These are phyloP conservation scores for Conringia planisiliqua DNA, from an alignment of 345 rosid species.

Conservation along the genomic window DNA sequence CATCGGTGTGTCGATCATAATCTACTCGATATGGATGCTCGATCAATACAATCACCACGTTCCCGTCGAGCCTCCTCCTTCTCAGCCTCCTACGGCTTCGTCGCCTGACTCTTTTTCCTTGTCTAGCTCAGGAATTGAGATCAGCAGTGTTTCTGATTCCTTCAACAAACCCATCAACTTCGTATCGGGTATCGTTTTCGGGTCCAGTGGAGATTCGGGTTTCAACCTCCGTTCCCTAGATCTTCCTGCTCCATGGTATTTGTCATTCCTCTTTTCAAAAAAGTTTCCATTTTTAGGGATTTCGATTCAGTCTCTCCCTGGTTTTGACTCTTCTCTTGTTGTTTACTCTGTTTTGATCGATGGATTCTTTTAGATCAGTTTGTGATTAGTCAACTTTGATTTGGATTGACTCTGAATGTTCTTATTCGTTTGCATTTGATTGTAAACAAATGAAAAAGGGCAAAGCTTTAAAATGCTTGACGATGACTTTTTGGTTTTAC, in stretches of 20 bases:
- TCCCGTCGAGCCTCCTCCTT: slow-evolving; percentile 35
- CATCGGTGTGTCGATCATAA: slow-evolving; percentile 54
- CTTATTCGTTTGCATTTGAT: neutral
- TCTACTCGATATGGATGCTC: slow-evolving; percentile 90
- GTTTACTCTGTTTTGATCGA: neutral
- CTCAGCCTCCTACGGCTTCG: slow-evolving; percentile 25
- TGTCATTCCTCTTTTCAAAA: neutral
- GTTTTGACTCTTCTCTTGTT: neutral
- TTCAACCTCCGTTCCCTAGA: slow-evolving; percentile 47
- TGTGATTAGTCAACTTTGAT: neutral
- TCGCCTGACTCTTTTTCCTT: slow-evolving; percentile 14
- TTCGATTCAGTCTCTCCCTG: neutral
- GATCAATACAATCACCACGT: slow-evolving; percentile 62
- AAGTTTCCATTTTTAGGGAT: slow-evolving; percentile 20
- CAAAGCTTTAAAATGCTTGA: neutral
- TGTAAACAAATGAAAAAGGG: neutral
- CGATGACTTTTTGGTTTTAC: neutral
- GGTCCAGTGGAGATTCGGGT: slow-evolving; percentile 39
- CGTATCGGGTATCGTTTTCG: slow-evolving; percentile 39
- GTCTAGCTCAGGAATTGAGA: slow-evolving; percentile 16
- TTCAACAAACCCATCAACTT: slow-evolving; percentile 23
- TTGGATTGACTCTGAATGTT: neutral
- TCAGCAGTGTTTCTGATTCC: slow-evolving; percentile 1
- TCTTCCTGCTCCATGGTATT: slow-evolving; percentile 93
- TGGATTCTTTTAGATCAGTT: neutral